Evolutionary conservation across 1,284 basidiomycete genomes (phyloP), one percentile per base, ranked within the genome.

Genomic region (Leccinum subfulvum): DNA sequence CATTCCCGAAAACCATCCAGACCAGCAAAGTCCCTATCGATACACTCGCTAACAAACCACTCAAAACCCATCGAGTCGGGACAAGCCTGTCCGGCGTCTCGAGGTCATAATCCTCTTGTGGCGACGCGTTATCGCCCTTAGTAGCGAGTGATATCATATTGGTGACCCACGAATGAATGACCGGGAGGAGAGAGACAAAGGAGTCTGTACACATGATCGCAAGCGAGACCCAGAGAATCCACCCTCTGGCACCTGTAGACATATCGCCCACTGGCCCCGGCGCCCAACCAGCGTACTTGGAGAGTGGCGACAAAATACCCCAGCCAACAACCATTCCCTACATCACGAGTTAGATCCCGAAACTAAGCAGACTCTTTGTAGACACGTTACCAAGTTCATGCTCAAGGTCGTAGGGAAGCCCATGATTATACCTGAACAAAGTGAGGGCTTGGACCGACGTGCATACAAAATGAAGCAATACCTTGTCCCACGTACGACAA

Each of bases 141-240:
- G 62, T 60, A n/a, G 64, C 54, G 16, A 68, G 66, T 28, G 69
- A 65, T 18, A 82, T 57, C 13, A 84, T 64, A 63, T 85, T 84
- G 58, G 67, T 64, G 41, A 84, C 61, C 62, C 83, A 85, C 44
- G 87, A 85, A 47, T 80, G 74, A 18, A 83, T 77, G 62, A 94
- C 85, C 21, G 94, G 93, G 26, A 92, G 67, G 21, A 97, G 85
- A 11, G 94, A 95, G 18, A 98, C 83, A 64, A 97, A 75, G 61
- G 90, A 91, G 77, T 98, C 97, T 44, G 93, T 86, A 72, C 86
- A 90, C 96, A 98, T 98, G 72, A 98, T 92, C 1, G 96, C 95
- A 53, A 98, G 82, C 1, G 95, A 92, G 18, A 91, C 85, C 96
- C 96, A 98, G 21, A 98, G 83, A 60, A 97, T 95, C 94, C 94